Conservation (phyloP, 441 rosid species). For the Kokia cookei region DNA sequence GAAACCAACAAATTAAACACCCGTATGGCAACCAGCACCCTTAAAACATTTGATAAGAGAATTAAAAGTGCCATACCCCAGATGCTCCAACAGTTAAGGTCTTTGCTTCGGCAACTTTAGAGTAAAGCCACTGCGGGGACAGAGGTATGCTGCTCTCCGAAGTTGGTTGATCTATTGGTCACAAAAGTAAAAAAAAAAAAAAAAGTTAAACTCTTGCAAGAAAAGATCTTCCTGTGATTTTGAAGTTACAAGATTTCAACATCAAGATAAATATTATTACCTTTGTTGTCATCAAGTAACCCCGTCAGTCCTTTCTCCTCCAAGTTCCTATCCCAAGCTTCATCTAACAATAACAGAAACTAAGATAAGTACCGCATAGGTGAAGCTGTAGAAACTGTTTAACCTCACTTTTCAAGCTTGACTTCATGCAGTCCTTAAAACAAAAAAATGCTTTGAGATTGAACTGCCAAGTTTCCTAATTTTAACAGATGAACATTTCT, state of each 20-base stretch:
- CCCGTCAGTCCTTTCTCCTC: constrained; percentile 2
- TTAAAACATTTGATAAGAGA: neutral
- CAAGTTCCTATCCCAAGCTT: neutral
- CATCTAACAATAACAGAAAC: neutral
- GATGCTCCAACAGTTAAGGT: constrained; percentile 19
- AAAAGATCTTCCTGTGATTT: neutral
- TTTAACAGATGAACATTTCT: neutral
- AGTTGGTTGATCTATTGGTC: constrained; percentile 38
- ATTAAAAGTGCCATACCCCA: neutral
- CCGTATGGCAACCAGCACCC: neutral
- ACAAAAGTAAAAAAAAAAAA: neutral
- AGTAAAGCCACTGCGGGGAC: constrained; percentile 78
- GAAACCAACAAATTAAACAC: neutral
- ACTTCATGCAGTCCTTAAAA: neutral
- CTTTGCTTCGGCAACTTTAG: constrained; percentile 51
- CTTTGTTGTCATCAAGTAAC: constrained; percentile 10
- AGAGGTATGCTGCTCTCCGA: constrained; percentile 62
- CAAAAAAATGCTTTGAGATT: neutral
- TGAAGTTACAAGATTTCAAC: neutral
- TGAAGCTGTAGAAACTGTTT: neutral
- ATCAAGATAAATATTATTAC: neutral
- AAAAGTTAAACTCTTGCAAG: neutral
- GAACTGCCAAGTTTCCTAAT: neutral
- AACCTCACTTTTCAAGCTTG: neutral
- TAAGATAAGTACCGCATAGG: neutral